These are phyloP conservation scores for Colletotrichum musae DNA, from an alignment of 2,329 filamentous ascomycete species.

Conservation along the genomic window DNA sequence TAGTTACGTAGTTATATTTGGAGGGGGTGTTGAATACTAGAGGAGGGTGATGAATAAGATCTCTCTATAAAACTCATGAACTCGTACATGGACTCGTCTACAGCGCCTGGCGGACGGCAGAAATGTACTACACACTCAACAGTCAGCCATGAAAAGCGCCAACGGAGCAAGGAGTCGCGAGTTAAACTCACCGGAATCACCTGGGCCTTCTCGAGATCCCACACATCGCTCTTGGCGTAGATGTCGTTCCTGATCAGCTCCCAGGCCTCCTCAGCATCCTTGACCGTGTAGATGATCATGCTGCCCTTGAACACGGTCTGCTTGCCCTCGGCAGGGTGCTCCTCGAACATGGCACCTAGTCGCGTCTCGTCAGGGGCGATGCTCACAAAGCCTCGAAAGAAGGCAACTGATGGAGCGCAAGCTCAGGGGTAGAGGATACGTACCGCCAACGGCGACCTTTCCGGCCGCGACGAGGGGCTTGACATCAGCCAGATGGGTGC, in stretches of 20 bases:
- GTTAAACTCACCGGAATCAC: constrained; percentile 42
- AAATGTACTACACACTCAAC: no score
- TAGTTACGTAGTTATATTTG: no score
- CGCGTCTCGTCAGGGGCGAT: neutral
- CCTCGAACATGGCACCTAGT: constrained; percentile 34
- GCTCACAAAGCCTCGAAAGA: neutral
- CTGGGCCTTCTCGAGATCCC: constrained; percentile 45
- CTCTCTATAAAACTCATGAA: no score
- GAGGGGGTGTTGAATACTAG: no score
- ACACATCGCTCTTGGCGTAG: constrained; percentile 44
- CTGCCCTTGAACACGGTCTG: constrained; percentile 31
- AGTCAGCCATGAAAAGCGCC: neutral
- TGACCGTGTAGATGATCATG: constrained; percentile 31
- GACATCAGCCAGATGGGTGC: constrained; percentile 31
- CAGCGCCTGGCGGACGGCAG: no score
- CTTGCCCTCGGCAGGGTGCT: constrained; percentile 29
- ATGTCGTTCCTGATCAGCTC: constrained; percentile 43
- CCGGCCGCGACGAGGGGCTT: constrained; percentile 42
- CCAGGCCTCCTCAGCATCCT: constrained; percentile 40
- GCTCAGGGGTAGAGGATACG: neutral
- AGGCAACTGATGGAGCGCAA: accelerated
- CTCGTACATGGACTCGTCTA: no score
- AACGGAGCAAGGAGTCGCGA: neutral
- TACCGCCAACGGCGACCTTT: constrained; percentile 41
- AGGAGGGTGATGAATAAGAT: no score